Evolutionary conservation across 163 green algal species (phyloP).

Genomic region (Coccomyxa subellipsoidea): DNA sequence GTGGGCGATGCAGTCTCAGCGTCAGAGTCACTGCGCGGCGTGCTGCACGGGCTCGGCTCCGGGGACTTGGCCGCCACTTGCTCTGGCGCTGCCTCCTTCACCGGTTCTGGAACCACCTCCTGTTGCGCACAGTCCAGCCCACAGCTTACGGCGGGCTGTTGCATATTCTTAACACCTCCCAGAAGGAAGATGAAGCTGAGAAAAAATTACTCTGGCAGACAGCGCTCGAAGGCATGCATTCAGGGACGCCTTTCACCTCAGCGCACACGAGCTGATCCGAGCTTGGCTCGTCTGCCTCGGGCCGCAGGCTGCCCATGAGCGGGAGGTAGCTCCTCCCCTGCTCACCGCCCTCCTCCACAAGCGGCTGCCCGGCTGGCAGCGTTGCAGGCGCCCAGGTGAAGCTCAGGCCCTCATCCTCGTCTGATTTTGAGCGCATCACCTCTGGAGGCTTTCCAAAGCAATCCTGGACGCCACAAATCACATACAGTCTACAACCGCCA

Average conservation of each 20-base stretch:
- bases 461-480: not conserved
- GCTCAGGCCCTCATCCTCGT: slow-evolving; percentile 3
- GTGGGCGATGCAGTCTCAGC: not conserved
- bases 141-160: no score
- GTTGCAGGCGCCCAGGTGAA: not conserved
- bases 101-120: not conserved
- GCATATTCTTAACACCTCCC: no score
- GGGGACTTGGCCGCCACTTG: not conserved
- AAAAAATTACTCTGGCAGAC: no score
- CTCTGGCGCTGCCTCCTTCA: not conserved
- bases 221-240: not conserved
- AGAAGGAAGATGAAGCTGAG: no score
- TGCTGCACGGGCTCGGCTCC: not conserved
- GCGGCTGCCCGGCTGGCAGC: not conserved
- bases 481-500: not conserved
- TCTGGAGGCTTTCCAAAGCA: not conserved
- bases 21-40: not conserved
- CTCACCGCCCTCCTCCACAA: not conserved
- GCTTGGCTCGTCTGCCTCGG: not conserved
- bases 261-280: not conserved
- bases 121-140: not conserved
- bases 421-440: not conserved
- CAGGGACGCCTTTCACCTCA: not conserved
- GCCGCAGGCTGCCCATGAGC: not conserved
- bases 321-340: not conserved